phyloP scores from a whole-genome alignment of 345 rosid genomes.

The Ricinus communis region DNA sequence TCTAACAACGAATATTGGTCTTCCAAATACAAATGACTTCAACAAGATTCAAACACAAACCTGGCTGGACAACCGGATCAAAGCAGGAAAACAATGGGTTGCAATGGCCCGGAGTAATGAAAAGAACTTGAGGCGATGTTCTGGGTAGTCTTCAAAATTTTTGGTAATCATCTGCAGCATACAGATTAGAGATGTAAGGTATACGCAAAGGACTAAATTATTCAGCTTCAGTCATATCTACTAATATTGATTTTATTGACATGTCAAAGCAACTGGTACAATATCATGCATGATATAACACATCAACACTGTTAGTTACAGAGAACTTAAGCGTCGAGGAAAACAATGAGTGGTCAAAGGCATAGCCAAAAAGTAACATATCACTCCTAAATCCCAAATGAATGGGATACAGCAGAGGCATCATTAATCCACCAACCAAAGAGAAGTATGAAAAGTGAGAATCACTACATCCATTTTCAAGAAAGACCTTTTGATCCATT shows the following conservation, averaged over 20 bases:
- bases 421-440: too few species aligned
- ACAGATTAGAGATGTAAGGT: constrained; percentile 15
- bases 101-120: constrained; percentile 98
- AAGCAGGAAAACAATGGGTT: constrained; percentile 84
- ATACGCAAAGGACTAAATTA: not conserved
- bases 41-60: constrained; percentile 40
- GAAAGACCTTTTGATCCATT: too few species aligned
- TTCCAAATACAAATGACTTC: too few species aligned
- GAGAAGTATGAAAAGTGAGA: too few species aligned
- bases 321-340: not conserved
- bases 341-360: not conserved
- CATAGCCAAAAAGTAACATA: too few species aligned
- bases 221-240: not conserved
- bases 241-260: too few species aligned
- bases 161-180: constrained; percentile 89
- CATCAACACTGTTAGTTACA: too few species aligned
- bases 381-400: too few species aligned
- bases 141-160: constrained; percentile 98
- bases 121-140: constrained; percentile 97
- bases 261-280: not conserved
- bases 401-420: too few species aligned
- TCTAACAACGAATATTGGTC: too few species aligned
- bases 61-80: constrained; percentile 90
- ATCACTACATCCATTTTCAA: too few species aligned
- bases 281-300: not conserved